Evolutionary conservation across 192 early-diverging fungal species (phyloP).

Genomic region (Linnemannia zychae): DNA sequence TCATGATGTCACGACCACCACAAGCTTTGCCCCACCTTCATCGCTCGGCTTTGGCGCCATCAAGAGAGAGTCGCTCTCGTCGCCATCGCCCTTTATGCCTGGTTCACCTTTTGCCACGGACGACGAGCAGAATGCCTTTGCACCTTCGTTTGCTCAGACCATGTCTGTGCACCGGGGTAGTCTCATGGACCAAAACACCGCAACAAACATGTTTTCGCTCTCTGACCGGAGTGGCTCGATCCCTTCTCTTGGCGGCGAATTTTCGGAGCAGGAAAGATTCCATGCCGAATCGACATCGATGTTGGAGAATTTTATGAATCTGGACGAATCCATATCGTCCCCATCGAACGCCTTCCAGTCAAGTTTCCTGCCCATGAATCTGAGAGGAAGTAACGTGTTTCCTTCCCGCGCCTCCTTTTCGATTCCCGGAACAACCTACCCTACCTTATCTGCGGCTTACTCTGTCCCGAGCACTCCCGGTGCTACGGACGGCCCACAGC

Average conservation of each 20-base stretch:
- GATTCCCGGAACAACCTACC: slow-evolving; percentile 9
- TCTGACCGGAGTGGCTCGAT: slow-evolving; percentile 2
- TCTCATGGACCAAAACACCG: slow-evolving; percentile 6
- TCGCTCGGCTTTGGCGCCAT: slow-evolving; percentile 2
- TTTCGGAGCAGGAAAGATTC: slow-evolving; percentile 19
- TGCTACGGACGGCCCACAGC: slow-evolving; percentile 23
- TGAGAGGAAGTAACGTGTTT: background rate
- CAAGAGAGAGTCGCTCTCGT: slow-evolving; percentile 6
- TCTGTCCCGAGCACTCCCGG: background rate
- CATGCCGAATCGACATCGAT: slow-evolving; percentile 19
- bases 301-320: slow-evolving; percentile 37
- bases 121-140: slow-evolving; percentile 27
- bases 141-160: slow-evolving; percentile 28
- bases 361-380: background rate
- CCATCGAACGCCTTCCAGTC: slow-evolving; percentile 9
- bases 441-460: slow-evolving; percentile 3
- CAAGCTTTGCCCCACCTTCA: background rate
- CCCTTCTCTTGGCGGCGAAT: background rate
- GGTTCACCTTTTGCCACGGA: slow-evolving; percentile 51
- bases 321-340: slow-evolving; percentile 34
- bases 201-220: background rate
- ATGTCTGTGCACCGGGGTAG: background rate
- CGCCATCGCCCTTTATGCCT: slow-evolving; percentile 46
- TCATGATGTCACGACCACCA: slow-evolving; percentile 16
- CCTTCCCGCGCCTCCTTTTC: slow-evolving; percentile 26